A percentile compares a stretch with the other conserved stretches of the same genome.
phyloP scores from a whole-genome alignment of 352 stramenopile genomes.

The Phytophthora tubulina region DNA sequence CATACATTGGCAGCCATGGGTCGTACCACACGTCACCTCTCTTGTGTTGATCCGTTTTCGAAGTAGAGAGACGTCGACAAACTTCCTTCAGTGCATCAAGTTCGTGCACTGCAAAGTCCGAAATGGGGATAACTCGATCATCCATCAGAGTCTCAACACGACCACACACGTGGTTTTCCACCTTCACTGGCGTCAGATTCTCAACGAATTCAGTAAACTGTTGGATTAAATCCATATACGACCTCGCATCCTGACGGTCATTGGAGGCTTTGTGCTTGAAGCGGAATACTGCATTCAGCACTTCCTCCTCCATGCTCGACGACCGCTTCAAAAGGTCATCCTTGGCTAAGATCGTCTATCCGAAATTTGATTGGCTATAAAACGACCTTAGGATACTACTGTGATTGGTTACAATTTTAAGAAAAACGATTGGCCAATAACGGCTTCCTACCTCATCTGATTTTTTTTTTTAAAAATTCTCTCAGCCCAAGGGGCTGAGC shows the following conservation, averaged over 20 bases:
- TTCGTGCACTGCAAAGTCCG: conserved; percentile 41
- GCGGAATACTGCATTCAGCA: conserved; percentile 50
- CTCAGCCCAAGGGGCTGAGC: too few species aligned
- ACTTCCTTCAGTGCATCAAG: conserved; percentile 27
- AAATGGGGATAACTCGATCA: conserved; percentile 36
- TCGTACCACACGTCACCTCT: conserved; percentile 45
- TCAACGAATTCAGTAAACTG: conserved; percentile 22
- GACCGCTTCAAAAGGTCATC: too few species aligned
- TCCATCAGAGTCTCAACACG: conserved; percentile 27
- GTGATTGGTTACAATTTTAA: too few species aligned
- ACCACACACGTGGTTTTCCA: background rate
- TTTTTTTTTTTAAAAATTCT: too few species aligned
- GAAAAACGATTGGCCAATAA: too few species aligned
- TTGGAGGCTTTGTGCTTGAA: conserved; percentile 57
- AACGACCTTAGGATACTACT: too few species aligned
- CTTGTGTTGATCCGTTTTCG: conserved; percentile 4
- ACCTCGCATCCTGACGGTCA: conserved; percentile 29
- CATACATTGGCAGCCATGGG: conserved; percentile 62
- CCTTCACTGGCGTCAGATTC: too few species aligned
- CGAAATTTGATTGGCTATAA: too few species aligned
- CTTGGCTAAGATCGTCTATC: too few species aligned
- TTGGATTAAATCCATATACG: conserved; percentile 26
- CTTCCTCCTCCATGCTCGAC: too few species aligned
- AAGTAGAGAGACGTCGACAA: conserved; percentile 16
- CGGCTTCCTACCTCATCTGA: too few species aligned